A percentile compares a stretch with the other conserved stretches of the same genome.
Conservation (phyloP, 495 filamentous ascomycete genomes). For the Neurospora intermedia region DNA sequence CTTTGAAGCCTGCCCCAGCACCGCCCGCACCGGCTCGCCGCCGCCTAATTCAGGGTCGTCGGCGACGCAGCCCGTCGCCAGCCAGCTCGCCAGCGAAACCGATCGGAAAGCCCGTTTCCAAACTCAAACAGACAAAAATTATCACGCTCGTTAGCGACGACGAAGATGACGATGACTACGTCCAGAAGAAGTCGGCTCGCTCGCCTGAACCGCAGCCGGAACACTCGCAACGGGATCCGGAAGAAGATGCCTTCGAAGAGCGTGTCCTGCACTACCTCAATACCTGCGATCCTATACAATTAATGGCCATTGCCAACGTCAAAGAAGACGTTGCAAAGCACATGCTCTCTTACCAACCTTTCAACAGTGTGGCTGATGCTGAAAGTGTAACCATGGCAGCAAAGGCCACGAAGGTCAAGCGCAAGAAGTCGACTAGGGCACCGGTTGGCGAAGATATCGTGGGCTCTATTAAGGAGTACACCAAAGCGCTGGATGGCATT, state of each 20-base stretch:
- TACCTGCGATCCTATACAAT: slow-evolving; percentile 54
- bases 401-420: slow-evolving; percentile 14
- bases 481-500: slow-evolving; percentile 48
- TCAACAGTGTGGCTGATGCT: slow-evolving; percentile 49
- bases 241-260: slow-evolving; percentile 17
- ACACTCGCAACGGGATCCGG: not conserved
- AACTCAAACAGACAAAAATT: slow-evolving; percentile 1
- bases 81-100: slow-evolving; percentile 10
- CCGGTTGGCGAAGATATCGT: slow-evolving; percentile 32
- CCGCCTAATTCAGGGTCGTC: slow-evolving; percentile 22
- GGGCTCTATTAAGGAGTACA: slow-evolving; percentile 20
- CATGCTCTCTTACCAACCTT: slow-evolving; percentile 62
- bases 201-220: slow-evolving; percentile 7
- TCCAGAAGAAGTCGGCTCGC: slow-evolving; percentile 6
- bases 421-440: slow-evolving; percentile 22
- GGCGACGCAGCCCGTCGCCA: slow-evolving; percentile 8
- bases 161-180: slow-evolving; percentile 14
- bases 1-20: not conserved
- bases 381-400: slow-evolving; percentile 44
- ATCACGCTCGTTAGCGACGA: slow-evolving; percentile 23
- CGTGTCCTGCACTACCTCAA: slow-evolving; percentile 74
- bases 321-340: slow-evolving; percentile 53
- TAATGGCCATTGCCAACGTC: slow-evolving; percentile 67
- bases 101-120: not conserved
- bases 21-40: slow-evolving; percentile 14